Conservation (phyloP, 768 basidiomycete genomes). For the Lactarius akahatsu region DNA sequence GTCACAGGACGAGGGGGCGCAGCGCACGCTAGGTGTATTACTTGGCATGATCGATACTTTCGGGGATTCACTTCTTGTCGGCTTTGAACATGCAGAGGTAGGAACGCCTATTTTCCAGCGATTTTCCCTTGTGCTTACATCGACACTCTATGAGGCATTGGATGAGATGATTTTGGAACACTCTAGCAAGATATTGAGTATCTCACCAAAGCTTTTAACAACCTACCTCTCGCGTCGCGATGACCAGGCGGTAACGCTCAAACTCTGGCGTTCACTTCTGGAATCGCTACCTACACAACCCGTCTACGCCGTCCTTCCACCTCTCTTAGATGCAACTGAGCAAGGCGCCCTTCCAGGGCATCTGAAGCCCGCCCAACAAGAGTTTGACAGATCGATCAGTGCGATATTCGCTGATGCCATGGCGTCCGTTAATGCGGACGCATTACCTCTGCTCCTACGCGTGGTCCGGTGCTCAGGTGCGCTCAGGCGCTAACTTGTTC, state of each 20-base stretch:
- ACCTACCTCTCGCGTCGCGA: constrained; percentile 50
- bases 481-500: neutral
- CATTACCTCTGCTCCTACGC: constrained; percentile 39
- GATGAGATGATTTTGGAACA: constrained; percentile 46
- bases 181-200: constrained; percentile 41
- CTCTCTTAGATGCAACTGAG: constrained; percentile 45
- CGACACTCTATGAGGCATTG: constrained; percentile 38
- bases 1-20: constrained; percentile 28
- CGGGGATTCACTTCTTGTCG: constrained; percentile 48
- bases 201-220: constrained; percentile 47
- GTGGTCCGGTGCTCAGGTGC: constrained; percentile 46
- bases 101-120: constrained; percentile 25
- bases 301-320: constrained; percentile 36
- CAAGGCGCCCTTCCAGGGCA: constrained; percentile 43
- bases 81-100: constrained; percentile 47
- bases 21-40: constrained; percentile 34
- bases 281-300: constrained; percentile 40
- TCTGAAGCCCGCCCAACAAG: constrained; percentile 44
- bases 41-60: constrained; percentile 53
- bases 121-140: neutral
- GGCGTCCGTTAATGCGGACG: constrained; percentile 32
- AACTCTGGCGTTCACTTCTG: constrained; percentile 53
- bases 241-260: constrained; percentile 34
- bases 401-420: constrained; percentile 43
- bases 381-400: constrained; percentile 48